Evolutionary conservation across 2,329 filamentous ascomycete species (phyloP).

Genomic region (Penicillium sp.): DNA sequence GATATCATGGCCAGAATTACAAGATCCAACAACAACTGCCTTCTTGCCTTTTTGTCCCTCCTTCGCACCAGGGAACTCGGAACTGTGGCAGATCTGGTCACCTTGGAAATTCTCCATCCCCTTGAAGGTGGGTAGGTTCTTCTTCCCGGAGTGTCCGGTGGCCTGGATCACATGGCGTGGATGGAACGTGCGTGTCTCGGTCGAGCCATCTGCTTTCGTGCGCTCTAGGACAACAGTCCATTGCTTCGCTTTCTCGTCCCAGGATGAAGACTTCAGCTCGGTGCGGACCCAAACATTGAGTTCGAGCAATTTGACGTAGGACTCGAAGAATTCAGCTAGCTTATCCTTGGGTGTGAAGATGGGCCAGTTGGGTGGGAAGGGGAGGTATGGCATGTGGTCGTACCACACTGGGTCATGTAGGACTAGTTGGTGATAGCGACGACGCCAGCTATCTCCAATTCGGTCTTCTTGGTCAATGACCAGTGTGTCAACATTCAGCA

Average conservation of each 20-base stretch:
- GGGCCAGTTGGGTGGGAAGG: conserved; percentile 66
- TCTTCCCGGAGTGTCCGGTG: conserved; percentile 69
- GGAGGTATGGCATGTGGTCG: conserved; percentile 60
- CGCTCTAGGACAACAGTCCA: conserved; percentile 59
- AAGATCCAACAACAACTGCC: conserved; percentile 66
- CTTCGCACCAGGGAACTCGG: conserved; percentile 57
- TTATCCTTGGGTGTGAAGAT: conserved; percentile 73
- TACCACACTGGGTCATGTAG: conserved; percentile 66
- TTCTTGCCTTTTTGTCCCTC: conserved; percentile 54
- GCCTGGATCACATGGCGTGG: conserved; percentile 66
- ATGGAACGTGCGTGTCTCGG: conserved; percentile 56
- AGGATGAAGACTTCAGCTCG: conserved; percentile 49
- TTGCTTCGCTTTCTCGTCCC: conserved; percentile 48
- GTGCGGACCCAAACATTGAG: conserved; percentile 66
- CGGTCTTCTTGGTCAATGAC: conserved; percentile 60
- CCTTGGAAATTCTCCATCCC: conserved; percentile 59
- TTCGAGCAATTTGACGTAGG: conserved; percentile 65
- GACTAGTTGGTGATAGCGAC: conserved; percentile 64
- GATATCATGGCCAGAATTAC: conserved; percentile 70
- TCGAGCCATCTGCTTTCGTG: conserved; percentile 36
- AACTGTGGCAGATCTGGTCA: conserved; percentile 60
- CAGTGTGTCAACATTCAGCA: conserved; percentile 56
- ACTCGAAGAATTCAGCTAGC: conserved; percentile 66
- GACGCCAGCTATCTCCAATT: conserved; percentile 66
- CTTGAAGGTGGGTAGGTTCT: conserved; percentile 51